Base-by-base conservation (phyloP, 1,284 basidiomycete species). In the Abortiporus biennis region DNA sequence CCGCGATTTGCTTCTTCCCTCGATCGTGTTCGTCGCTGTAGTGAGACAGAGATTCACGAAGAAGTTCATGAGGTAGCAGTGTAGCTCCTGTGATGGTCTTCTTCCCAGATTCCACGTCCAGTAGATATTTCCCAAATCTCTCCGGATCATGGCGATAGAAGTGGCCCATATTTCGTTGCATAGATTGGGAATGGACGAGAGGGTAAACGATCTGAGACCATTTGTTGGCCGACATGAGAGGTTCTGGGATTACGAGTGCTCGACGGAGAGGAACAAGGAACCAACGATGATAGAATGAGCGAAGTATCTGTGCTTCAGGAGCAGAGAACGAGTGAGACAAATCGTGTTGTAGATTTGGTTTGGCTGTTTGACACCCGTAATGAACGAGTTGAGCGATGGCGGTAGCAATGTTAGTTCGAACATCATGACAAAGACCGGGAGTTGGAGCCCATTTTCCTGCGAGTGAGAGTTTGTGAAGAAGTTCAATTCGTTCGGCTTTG, bases 381-480 rank as follows among this genome's bases (percentile, higher is more conserved):
- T 69, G 70, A 15, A 87, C 65, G 34, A 78, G 67, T 6, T 72
- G 60, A 6, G 69, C 64, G 37, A 87, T 72, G 12, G 80, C 80
- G 0, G 81, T 76, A 2, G 76, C 59, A 46, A 87, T 74, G 53
- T 80, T 78, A 2, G 79, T 80, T 42, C 71, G 62, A 6, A 72
- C 69, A 54, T 86, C 84, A 47, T 84, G 80, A 1, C 75, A 67
- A 3, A 66, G 59, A 2, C 60, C 67, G 3, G 78, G 75, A 1
- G 75, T 72, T 0, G 84, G 83, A 0, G 80, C 80, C 82, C 82
- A 86, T 58, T 86, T 87, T 3, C 69, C 69, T 1, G 72, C 80
- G 11, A 82, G 71, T 1, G 71, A 73, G 22, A 85, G 61, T 21
- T 65, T 58, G 44, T 60, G 62, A 15, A 70, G 52, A 23, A 78